Evolutionary conservation across 805 yeast species (phyloP).

Genomic region (Wickerhamomyces ciferrii): DNA sequence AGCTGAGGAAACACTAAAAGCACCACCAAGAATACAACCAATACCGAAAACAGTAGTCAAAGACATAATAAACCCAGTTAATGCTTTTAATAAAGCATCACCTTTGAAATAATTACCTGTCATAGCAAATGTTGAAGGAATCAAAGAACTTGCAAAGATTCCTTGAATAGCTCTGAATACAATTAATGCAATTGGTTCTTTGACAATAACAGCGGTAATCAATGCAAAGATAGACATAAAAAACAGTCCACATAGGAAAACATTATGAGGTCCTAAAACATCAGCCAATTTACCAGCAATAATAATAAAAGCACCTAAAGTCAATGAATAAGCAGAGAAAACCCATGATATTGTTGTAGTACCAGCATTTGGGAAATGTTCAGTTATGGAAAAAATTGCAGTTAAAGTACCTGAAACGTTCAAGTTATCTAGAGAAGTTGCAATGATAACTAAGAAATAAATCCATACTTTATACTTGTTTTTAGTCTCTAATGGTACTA

Average conservation of each 20-base stretch:
- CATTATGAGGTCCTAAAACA: slow-evolving; percentile 31
- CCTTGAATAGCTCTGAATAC: slow-evolving; percentile 43
- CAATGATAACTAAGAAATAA: not conserved
- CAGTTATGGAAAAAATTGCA: slow-evolving; percentile 23
- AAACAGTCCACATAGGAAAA: slow-evolving; percentile 23
- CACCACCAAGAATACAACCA: slow-evolving; percentile 40
- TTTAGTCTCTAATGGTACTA: not conserved
- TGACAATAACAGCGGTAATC: slow-evolving; percentile 30
- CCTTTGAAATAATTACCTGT: slow-evolving; percentile 35
- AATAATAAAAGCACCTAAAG: slow-evolving; percentile 39
- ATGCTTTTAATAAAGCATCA: slow-evolving; percentile 35
- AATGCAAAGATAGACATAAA: slow-evolving; percentile 23
- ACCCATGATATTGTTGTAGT: slow-evolving; percentile 35
- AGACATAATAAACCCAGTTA: slow-evolving; percentile 21
- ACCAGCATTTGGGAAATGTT: slow-evolving; percentile 28
- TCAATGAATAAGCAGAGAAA: slow-evolving; percentile 36
- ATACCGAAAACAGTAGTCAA: slow-evolving; percentile 29
- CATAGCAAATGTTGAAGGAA: slow-evolving; percentile 22
- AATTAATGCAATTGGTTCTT: slow-evolving; percentile 29
- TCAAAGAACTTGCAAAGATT: slow-evolving; percentile 29
- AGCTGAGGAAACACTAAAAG: slow-evolving; percentile 28
- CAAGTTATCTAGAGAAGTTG: slow-evolving; percentile 18
- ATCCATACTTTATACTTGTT: not conserved
- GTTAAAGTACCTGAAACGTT: slow-evolving; percentile 22
- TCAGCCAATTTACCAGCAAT: slow-evolving; percentile 37